phyloP scores from a whole-genome alignment of 1,139 yeast species.

The Pneumocystis canis region DNA sequence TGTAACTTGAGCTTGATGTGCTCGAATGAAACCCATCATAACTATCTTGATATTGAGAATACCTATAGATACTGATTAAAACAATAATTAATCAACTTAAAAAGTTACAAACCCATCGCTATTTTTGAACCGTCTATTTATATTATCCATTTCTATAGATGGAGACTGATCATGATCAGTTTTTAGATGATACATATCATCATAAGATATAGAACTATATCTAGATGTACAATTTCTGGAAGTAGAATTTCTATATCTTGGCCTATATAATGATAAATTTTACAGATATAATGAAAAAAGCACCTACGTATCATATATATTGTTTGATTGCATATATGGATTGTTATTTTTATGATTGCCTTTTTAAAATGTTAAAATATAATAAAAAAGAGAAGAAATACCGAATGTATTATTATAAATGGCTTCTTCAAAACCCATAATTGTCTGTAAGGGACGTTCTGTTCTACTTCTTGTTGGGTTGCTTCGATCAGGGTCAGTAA shows the following conservation, averaged over 20 bases:
- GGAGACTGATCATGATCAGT: not conserved
- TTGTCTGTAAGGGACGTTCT: constrained; percentile 92
- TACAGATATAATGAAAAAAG: not conserved
- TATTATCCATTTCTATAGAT: not conserved
- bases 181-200: not conserved
- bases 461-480: constrained; percentile 86
- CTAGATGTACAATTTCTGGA: not conserved
- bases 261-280: not conserved
- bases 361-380: not conserved
- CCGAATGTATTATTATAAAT: constrained; percentile 45
- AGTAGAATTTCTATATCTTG: not conserved
- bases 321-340: not conserved
- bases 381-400: constrained; percentile 1
- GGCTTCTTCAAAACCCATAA: constrained; percentile 79
- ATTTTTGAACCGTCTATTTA: not conserved
- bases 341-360: not conserved
- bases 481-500: constrained; percentile 56
- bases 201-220: not conserved
- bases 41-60: not conserved
- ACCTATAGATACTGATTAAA: not conserved
- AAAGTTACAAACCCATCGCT: not conserved
- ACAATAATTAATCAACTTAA: not conserved
- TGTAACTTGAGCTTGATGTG: not conserved
- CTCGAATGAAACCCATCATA: not conserved
- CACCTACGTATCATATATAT: not conserved